These are phyloP conservation scores for Syzygium oleosum DNA, from an alignment of 345 rosid species.

Conservation along the genomic window DNA sequence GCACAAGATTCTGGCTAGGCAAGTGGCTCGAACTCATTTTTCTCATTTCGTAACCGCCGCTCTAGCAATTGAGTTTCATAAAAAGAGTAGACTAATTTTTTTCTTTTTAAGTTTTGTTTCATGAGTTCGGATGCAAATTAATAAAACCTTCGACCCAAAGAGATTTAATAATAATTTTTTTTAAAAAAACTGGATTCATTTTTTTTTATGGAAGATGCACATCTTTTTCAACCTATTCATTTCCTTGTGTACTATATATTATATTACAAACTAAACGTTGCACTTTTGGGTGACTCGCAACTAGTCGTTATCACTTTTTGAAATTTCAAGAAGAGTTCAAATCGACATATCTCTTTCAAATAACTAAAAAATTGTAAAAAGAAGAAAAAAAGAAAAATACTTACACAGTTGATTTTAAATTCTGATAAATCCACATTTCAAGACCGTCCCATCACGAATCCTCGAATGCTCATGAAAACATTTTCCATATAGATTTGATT, in stretches of 20 bases:
- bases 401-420: not conserved
- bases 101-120: not conserved
- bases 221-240: not conserved
- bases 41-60: no score
- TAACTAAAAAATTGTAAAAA: not conserved
- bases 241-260: not conserved
- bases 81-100: not conserved
- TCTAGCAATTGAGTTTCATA: not conserved
- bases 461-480: no score
- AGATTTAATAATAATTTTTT: not conserved
- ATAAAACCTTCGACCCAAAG: not conserved
- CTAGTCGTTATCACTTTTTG: not conserved
- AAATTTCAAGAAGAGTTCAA: not conserved
- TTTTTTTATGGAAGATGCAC: not conserved
- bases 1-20: no score
- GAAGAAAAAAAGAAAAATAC: fast-evolving
- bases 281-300: not conserved
- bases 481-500: not conserved
- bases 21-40: not conserved
- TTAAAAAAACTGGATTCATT: not conserved
- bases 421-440: not conserved
- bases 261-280: not conserved
- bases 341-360: not conserved
- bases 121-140: no score
- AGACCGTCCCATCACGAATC: no score